phyloP scores from a whole-genome alignment of 139 green algal species.

The Chlorella sp. region DNA sequence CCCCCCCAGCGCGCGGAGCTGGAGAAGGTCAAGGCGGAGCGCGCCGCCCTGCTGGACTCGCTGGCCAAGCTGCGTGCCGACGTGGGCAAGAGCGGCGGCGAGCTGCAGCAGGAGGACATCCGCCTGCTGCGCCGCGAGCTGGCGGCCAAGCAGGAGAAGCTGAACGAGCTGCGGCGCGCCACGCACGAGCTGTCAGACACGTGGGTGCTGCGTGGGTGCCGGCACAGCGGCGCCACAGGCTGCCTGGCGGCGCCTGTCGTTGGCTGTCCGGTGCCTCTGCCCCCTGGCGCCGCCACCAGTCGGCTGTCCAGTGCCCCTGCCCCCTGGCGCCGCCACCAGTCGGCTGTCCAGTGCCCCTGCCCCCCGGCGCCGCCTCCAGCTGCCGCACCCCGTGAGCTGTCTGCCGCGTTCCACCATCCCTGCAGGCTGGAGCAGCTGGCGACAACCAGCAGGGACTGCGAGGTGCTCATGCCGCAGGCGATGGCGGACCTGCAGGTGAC shows the following conservation, averaged over 20 bases:
- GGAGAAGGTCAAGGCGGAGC: constrained; percentile 35
- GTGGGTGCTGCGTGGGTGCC: background rate
- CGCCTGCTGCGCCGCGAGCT: constrained; percentile 70
- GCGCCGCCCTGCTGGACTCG: constrained; percentile 72
- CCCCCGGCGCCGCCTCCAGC: too few species aligned
- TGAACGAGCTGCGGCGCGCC: constrained; percentile 80
- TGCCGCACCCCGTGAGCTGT: too few species aligned
- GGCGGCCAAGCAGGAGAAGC: constrained; percentile 81
- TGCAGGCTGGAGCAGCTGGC: constrained; percentile 40
- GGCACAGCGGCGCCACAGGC: too few species aligned
- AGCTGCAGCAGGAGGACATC: constrained; percentile 85
- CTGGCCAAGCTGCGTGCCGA: constrained; percentile 64
- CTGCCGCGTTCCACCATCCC: background rate
- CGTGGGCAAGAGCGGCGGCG: constrained; percentile 72
- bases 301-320: too few species aligned
- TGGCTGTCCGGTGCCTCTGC: too few species aligned
- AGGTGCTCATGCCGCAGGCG: constrained; percentile 52
- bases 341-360: too few species aligned
- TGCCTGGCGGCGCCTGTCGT: too few species aligned
- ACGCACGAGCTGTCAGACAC: constrained; percentile 36
- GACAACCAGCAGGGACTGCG: constrained; percentile 51
- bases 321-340: too few species aligned
- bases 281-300: too few species aligned
- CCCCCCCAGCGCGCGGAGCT: constrained; percentile 39
- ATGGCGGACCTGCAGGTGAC: constrained; percentile 47